These are phyloP conservation scores for Verticillium longisporum DNA, from an alignment of 2,329 filamentous ascomycete species.

Conservation along the genomic window DNA sequence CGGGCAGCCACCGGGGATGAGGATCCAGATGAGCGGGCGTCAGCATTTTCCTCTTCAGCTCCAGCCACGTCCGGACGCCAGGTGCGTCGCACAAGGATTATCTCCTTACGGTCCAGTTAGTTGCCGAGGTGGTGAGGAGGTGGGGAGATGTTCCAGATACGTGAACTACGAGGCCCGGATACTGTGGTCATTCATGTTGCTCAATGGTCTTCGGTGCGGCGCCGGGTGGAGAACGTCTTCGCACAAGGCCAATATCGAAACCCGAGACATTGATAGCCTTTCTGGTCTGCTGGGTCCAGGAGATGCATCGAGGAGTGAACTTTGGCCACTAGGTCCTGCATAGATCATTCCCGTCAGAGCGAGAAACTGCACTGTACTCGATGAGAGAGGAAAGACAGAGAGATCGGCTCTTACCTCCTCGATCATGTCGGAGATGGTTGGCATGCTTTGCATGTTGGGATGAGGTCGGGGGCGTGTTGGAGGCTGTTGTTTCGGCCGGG, in stretches of 20 bases:
- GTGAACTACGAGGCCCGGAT: background rate
- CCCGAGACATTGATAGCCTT: conserved; percentile 10
- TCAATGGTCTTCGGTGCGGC: background rate
- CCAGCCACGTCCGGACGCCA: background rate
- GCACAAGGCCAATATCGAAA: conserved; percentile 1
- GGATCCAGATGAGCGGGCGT: background rate
- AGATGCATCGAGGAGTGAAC: background rate
- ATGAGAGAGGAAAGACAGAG: background rate
- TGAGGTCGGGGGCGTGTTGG: background rate
- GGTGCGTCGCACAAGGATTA: background rate
- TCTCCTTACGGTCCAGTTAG: background rate
- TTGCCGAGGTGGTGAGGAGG: background rate
- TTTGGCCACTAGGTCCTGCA: background rate
- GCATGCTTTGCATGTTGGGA: conserved; percentile 3
- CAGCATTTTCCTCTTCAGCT: background rate
- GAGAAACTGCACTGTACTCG: background rate
- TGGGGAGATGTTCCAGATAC: background rate
- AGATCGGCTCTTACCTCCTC: background rate
- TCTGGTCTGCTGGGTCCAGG: background rate
- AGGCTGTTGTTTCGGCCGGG: conserved; percentile 3
- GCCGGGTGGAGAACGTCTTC: background rate
- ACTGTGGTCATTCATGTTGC: background rate
- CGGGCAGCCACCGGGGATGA: background rate
- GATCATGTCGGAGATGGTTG: conserved; percentile 6
- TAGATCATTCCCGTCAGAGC: background rate